Conservation (phyloP, 805 yeast genomes). For the Lachancea nothofagi region DNA sequence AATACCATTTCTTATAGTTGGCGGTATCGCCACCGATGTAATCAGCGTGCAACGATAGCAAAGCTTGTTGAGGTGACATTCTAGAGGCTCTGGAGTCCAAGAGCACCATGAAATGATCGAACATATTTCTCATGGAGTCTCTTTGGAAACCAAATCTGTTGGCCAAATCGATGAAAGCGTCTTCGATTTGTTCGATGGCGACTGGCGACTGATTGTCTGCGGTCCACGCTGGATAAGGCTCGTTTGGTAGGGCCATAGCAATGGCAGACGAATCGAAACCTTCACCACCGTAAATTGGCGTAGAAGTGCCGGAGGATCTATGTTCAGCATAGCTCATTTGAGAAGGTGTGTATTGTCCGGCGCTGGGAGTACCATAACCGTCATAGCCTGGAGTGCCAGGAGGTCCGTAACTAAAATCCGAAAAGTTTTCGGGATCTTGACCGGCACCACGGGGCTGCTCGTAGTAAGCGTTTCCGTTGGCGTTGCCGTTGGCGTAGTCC, state of each 20-base stretch:
- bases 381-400: conserved; percentile 51
- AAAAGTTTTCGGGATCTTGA: conserved; percentile 55
- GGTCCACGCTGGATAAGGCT: conserved; percentile 99
- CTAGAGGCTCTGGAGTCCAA: conserved; percentile 80
- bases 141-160: conserved; percentile 87
- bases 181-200: conserved; percentile 79
- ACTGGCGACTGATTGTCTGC: conserved; percentile 91
- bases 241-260: conserved; percentile 69
- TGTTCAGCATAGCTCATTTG: conserved; percentile 80
- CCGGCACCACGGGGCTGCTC: conserved; percentile 47
- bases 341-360: conserved; percentile 73
- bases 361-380: conserved; percentile 58
- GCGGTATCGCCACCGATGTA: conserved; percentile 85
- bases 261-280: conserved; percentile 55
- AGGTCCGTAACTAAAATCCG: conserved; percentile 61
- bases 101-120: conserved; percentile 80
- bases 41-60: conserved; percentile 77
- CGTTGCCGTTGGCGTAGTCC: conserved; percentile 35
- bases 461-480: conserved; percentile 41
- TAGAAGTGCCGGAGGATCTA: conserved; percentile 87
- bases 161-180: conserved; percentile 74
- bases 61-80: conserved; percentile 86
- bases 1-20: conserved; percentile 82
- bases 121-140: conserved; percentile 88
- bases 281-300: conserved; percentile 76